A percentile compares a stretch with the other conserved stretches of the same genome.
Evolutionary conservation across 306 rosid species (phyloP).

Genomic region (Dryas octopetala): DNA sequence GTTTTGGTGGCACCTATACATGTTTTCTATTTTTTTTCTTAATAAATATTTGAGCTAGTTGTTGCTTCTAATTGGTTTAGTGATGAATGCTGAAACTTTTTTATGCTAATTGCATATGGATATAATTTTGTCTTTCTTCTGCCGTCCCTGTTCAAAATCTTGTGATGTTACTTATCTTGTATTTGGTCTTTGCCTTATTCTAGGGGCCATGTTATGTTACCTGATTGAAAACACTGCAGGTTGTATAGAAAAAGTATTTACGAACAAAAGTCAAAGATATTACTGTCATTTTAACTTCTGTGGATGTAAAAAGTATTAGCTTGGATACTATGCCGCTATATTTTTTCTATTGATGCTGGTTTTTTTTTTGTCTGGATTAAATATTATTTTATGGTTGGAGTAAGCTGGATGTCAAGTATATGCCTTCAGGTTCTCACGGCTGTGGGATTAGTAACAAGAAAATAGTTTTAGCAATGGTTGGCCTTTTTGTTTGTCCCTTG

Average conservation of each 20-base stretch:
- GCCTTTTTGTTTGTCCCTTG: too few relatives aligned
- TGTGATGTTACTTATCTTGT: neutral
- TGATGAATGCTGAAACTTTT: neutral
- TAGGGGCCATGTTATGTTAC: neutral
- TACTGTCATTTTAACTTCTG: neutral
- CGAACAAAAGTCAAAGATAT: too few relatives aligned
- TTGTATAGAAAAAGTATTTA: neutral
- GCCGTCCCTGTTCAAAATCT: neutral
- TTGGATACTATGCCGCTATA: neutral
- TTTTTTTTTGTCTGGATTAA: neutral
- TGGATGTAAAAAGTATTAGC: neutral
- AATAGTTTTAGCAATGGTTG: too few relatives aligned
- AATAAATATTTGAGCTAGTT: conserved; percentile 12
- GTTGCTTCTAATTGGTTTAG: neutral
- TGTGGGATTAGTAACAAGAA: too few relatives aligned
- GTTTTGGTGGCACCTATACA: neutral
- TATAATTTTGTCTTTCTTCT: too few relatives aligned
- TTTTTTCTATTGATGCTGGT: neutral
- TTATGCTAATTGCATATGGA: neutral
- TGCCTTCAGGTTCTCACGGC: too few relatives aligned
- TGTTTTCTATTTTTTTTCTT: neutral
- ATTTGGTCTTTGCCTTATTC: neutral
- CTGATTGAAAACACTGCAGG: neutral
- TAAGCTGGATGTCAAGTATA: too few relatives aligned
- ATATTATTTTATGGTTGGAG: neutral